Base-by-base conservation (phyloP, 495 filamentous ascomycete genomes). In the Lophiotrema nucula region DNA sequence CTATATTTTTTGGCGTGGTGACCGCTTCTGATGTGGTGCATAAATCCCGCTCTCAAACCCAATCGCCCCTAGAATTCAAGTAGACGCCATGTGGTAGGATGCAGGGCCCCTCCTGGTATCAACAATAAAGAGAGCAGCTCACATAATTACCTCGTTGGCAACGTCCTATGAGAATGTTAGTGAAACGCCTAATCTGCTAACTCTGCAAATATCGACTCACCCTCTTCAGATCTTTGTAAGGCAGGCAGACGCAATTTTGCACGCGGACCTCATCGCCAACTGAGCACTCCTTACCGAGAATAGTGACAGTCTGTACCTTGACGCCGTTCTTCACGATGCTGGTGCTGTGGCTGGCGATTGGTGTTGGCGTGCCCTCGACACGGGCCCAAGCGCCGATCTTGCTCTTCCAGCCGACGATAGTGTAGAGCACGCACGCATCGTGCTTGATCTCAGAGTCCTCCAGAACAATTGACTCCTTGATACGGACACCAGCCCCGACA, bases 221-320 rank as follows among this genome's bases (percentile, higher is more conserved):
- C 78, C 90, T 83, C 83, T 97, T 99, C 70, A 99, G 76, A 74
- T 97, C 95, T 82, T 99, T 99, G 72, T 92, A 96, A 22, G 93
- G 93, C 77, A 99, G 73, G 74, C 93, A 97, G 54, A 99, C 87
- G 71, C 93, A 99, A 76, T 99, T 99, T 77, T 97, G 93, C 64
- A 99, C 91, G 50, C 91, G 84, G 25, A 99, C 88, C 70, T 99
- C 93, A 66, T 99, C 93, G 0, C 85, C 91, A 47, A 97, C 95
- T 27, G 77, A 86, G 68, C 95, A 97, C 72, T 98, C 93, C 78
- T 97, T 96, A 69, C 92, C 93, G 61, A 98, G 76, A 63, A 97
- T 98, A 31, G 92, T 97, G 70, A 98, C 96, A 74, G 90, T 96
- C 78, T 98, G 93, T 48, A 98, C 95, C 79, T 97, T 97, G 73